A percentile compares a stretch with the other conserved stretches of the same genome.
These are phyloP conservation scores for Malus asiatica DNA, from an alignment of 306 rosid genomes.

Conservation along the genomic window DNA sequence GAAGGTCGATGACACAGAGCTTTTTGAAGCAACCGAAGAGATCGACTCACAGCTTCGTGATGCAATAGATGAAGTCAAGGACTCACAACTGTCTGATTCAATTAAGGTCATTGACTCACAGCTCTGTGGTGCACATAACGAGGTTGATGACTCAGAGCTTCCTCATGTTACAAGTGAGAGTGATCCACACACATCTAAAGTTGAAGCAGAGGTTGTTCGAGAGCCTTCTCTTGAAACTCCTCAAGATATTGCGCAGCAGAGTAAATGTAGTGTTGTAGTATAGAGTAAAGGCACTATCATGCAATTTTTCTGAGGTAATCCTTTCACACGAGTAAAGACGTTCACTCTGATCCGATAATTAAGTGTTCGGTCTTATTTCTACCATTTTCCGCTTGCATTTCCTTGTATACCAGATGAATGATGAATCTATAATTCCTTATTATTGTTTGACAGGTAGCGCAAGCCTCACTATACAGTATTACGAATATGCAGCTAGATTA, in stretches of 20 bases:
- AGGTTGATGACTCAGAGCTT: constrained; percentile 11
- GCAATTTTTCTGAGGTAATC: constrained; percentile 36
- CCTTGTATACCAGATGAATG: not conserved
- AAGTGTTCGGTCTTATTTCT: not conserved
- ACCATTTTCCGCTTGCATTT: not conserved
- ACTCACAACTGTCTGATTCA: constrained; percentile 17
- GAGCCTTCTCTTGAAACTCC: constrained; percentile 51
- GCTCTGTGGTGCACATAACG: not conserved
- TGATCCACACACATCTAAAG: constrained; percentile 32
- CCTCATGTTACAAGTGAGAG: constrained; percentile 33
- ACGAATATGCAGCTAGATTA: not conserved
- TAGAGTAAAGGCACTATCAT: constrained; percentile 31
- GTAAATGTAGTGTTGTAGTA: constrained; percentile 61
- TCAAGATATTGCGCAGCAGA: constrained; percentile 57
- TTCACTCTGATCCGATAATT: not conserved
- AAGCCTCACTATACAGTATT: not conserved
- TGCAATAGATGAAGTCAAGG: constrained; percentile 20
- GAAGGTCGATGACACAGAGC: constrained; percentile 20
- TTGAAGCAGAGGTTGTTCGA: constrained; percentile 41
- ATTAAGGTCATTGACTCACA: constrained; percentile 17
- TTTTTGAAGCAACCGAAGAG: constrained; percentile 25
- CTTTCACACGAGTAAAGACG: constrained; percentile 1
- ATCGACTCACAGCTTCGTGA: constrained; percentile 23
- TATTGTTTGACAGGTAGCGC: not conserved
- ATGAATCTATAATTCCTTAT: not conserved